Conservation (phyloP, 2,329 filamentous ascomycete species). For the Cordyceps farinosa region DNA sequence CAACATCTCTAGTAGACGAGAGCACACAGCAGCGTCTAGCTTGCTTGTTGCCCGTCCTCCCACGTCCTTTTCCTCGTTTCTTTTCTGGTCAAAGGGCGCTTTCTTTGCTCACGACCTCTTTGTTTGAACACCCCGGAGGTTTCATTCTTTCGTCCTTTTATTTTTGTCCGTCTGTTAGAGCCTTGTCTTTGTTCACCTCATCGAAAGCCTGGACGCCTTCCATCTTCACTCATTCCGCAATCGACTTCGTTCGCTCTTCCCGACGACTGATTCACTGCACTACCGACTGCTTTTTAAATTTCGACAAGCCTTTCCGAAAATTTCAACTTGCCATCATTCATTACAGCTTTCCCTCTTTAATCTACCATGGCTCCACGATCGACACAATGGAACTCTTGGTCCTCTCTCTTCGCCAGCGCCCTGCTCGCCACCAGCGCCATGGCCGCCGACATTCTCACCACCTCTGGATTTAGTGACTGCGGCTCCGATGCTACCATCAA, state of each 20-base stretch:
- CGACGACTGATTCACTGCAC: constrained; percentile 3
- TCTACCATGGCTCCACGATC: constrained; percentile 32
- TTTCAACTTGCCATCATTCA: background rate
- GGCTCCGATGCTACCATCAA: constrained; percentile 50
- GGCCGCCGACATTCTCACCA: constrained; percentile 71
- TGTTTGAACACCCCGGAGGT: constrained; percentile 15
- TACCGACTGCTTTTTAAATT: background rate
- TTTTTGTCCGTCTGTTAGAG: constrained; percentile 12
- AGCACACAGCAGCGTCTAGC: background rate
- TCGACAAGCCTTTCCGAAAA: background rate
- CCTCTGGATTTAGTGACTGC: constrained; percentile 76
- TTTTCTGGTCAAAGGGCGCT: constrained; percentile 3
- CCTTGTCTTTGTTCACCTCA: background rate
- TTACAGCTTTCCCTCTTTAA: constrained; percentile 8
- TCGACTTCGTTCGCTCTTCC: background rate
- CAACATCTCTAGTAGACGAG: background rate
- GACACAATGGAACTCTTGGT: constrained; percentile 30
- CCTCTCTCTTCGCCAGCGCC: constrained; percentile 33
- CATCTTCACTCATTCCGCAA: constrained; percentile 10
- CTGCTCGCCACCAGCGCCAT: constrained; percentile 47
- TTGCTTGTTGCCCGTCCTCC: constrained; percentile 7
- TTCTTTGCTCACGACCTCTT: constrained; percentile 4
- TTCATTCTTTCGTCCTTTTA: constrained; percentile 19
- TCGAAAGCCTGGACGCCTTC: constrained; percentile 17
- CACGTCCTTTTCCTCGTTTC: constrained; percentile 13